Evolutionary conservation across 192 early-diverging fungal genomes (phyloP).

Genomic region (Rhizophagus clarus): DNA sequence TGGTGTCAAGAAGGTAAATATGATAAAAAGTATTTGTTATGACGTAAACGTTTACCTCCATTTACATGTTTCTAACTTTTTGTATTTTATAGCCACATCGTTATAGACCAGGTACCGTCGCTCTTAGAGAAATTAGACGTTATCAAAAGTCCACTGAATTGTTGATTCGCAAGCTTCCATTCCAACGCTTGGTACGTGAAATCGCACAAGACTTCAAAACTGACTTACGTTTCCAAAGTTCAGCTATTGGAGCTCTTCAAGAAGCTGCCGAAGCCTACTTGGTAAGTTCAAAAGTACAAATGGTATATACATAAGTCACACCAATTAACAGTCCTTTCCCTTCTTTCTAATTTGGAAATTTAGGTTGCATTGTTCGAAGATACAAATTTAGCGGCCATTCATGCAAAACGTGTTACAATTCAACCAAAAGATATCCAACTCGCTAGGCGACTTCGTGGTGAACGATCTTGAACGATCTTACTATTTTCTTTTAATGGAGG

Average conservation of each 20-base stretch:
- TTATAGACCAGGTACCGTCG: slow-evolving; percentile 87
- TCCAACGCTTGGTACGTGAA: slow-evolving; percentile 97
- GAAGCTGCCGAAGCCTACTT: slow-evolving; percentile 97
- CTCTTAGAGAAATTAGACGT: slow-evolving; percentile 89
- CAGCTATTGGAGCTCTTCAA: slow-evolving; percentile 98
- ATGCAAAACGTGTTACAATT: slow-evolving; percentile 99
- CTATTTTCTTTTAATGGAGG: neutral
- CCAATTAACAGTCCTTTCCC: too few species aligned
- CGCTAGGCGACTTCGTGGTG: slow-evolving; percentile 93
- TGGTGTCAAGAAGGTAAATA: slow-evolving; percentile 80
- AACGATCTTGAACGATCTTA: slow-evolving; percentile 75
- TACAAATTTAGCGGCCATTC: slow-evolving; percentile 99
- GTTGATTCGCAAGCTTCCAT: slow-evolving; percentile 90
- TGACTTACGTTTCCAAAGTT: slow-evolving; percentile 98
- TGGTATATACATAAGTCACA: too few species aligned
- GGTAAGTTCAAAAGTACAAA: slow-evolving; percentile 39
- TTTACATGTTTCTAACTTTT: neutral
- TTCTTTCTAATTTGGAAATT: neutral
- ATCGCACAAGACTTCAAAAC: slow-evolving; percentile 99
- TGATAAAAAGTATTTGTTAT: neutral
- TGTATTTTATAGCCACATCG: slow-evolving; percentile 62
- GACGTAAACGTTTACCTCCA: neutral
- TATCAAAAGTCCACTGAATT: slow-evolving; percentile 97
- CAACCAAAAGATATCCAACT: slow-evolving; percentile 99
- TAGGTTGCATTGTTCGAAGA: slow-evolving; percentile 87